Evolutionary conservation across 176 grass and related monocot species (phyloP), one percentile per base, ranked within the genome.

Genomic region (Oryza longistaminata): DNA sequence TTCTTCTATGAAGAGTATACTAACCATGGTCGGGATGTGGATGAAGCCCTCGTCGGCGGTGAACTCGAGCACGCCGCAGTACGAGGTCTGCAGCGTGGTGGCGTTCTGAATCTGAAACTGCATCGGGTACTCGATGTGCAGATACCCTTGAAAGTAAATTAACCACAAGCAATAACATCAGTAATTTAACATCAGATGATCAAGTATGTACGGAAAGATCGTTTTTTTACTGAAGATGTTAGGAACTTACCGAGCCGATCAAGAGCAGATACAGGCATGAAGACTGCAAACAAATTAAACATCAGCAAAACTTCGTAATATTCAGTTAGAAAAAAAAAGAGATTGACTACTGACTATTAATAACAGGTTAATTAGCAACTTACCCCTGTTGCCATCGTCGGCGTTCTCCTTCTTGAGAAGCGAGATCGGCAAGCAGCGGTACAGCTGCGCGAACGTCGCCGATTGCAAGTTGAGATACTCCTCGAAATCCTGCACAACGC

Each of bases 31-130:
- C n/a, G 88, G 93, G 66, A 98, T 81, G 81, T 98, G 84, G 52
- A 95, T 87, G 87, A 88, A 92, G 15, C 96, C 96, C 67, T 98
- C 96, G 1, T 95, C 86, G 68, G 90, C 88, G 86, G 70, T 58
- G 75, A 95, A 98, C 79, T 91, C 91, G 55, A 88, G 78, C 73
- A 98, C 90, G 77, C 96, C 81, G 62, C 86, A 85, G 81, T 92
- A 90, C 5, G 86, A 92, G 82, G 65, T 34, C 34, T 73, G 78
- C 3, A 15, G 73, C 0, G 83, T 89, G 46, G 66, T 40, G 46
- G 88, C 81, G 77, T 94, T 92, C 24, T 65, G 66, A n/a, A 96
- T 68, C 31, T 85, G 81, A 73, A 98, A 98, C 61, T 79, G 11
- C 90, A 98, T 88, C 11, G 91, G 96, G 40, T 67, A 94, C 9